Conservation (phyloP, 2,329 filamentous ascomycete genomes). For the Exophiala dermatitidis region DNA sequence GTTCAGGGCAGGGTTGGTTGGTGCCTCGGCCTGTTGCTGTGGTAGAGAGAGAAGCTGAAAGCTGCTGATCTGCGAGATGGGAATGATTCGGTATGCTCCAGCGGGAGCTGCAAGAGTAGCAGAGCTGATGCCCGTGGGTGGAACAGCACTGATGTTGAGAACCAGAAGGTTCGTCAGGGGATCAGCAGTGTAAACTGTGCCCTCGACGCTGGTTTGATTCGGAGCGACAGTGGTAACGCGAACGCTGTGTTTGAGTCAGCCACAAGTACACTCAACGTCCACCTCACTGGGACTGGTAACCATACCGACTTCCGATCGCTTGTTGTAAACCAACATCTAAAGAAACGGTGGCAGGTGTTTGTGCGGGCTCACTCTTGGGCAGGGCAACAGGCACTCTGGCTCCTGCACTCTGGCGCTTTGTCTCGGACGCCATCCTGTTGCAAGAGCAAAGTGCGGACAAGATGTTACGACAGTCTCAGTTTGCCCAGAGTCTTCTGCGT, state of each 20-base stretch:
- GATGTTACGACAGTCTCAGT: not conserved
- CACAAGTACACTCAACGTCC: slow-evolving; percentile 38
- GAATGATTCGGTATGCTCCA: slow-evolving; percentile 55
- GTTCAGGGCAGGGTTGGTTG: slow-evolving; percentile 40
- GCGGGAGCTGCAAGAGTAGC: slow-evolving; percentile 34
- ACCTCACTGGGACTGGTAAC: slow-evolving; percentile 42
- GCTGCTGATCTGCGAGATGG: slow-evolving; percentile 51
- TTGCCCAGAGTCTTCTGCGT: not conserved
- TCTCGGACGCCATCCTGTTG: slow-evolving; percentile 38
- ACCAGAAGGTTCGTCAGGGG: slow-evolving; percentile 55
- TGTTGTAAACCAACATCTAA: slow-evolving; percentile 50
- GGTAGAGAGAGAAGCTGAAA: slow-evolving; percentile 48
- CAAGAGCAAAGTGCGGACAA: not conserved
- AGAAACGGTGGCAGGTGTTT: slow-evolving; percentile 40
- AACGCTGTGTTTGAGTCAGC: slow-evolving; percentile 39
- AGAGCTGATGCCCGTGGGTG: slow-evolving; percentile 31
- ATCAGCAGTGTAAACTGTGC: slow-evolving; percentile 56
- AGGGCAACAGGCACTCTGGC: slow-evolving; percentile 46
- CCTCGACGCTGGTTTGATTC: slow-evolving; percentile 49
- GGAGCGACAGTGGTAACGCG: slow-evolving; percentile 51
- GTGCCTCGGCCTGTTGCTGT: slow-evolving; percentile 35
- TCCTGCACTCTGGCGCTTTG: slow-evolving; percentile 50
- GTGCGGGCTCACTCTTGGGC: slow-evolving; percentile 40
- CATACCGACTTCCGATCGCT: slow-evolving; percentile 47
- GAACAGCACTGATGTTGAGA: slow-evolving; percentile 49